Evolutionary conservation across 768 basidiomycete species (phyloP).

Genomic region (Gelatoporia subvermispora): DNA sequence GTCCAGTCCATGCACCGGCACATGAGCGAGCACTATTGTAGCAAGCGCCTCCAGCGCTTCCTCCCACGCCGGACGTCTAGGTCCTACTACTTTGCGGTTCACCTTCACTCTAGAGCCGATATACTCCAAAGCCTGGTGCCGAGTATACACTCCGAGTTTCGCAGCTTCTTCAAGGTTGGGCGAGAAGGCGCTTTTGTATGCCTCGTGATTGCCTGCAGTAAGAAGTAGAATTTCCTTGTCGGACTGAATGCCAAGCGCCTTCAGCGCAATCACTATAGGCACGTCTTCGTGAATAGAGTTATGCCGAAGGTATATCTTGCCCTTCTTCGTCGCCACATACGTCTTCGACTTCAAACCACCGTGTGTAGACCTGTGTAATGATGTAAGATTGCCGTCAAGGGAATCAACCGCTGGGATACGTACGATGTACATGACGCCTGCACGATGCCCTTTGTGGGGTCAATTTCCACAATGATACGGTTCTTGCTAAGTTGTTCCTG

Average conservation of each 20-base stretch:
- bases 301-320: slow-evolving; percentile 92
- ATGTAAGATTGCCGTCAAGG: neutral
- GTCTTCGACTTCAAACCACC: slow-evolving; percentile 93
- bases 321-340: slow-evolving; percentile 93
- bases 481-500: slow-evolving; percentile 99
- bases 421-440: slow-evolving; percentile 96
- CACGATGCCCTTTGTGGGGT: slow-evolving; percentile 81
- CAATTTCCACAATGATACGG: slow-evolving; percentile 96
- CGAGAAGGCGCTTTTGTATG: slow-evolving; percentile 82
- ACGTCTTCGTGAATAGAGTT: slow-evolving; percentile 97
- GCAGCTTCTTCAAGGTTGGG: slow-evolving; percentile 93
- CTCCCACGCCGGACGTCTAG: slow-evolving; percentile 83
- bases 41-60: slow-evolving; percentile 96
- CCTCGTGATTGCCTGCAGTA: slow-evolving; percentile 87
- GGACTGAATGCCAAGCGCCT: slow-evolving; percentile 93
- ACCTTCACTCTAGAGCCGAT: slow-evolving; percentile 91
- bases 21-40: slow-evolving; percentile 94
- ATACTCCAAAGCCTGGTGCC: slow-evolving; percentile 91
- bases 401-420: slow-evolving; percentile 27
- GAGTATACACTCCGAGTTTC: slow-evolving; percentile 85
- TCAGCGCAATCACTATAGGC: slow-evolving; percentile 92
- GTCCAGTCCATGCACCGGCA: slow-evolving; percentile 85
- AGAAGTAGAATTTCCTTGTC: slow-evolving; percentile 97
- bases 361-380: slow-evolving; percentile 59
- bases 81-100: slow-evolving; percentile 76